Conservation (phyloP, 2,329 filamentous ascomycete species). For the Hymenoscyphus albidus region DNA sequence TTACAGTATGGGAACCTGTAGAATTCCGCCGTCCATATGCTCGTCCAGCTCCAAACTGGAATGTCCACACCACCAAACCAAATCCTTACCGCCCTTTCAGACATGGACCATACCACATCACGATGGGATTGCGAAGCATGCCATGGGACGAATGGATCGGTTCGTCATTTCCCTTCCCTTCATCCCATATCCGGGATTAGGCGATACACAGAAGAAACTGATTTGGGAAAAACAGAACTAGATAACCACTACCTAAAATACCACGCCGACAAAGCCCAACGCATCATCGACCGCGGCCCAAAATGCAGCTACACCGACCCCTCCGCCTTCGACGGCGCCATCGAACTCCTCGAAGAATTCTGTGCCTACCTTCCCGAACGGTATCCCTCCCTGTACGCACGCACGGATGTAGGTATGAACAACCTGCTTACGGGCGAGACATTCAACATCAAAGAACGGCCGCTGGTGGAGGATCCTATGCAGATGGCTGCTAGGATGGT, state of each 20-base stretch:
- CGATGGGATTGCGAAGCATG: slow-evolving; percentile 36
- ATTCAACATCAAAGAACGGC: slow-evolving; percentile 63
- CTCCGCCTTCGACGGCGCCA: slow-evolving; percentile 65
- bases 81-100: slow-evolving; percentile 35
- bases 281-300: slow-evolving; percentile 61
- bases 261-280: slow-evolving; percentile 65
- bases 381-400: slow-evolving; percentile 67
- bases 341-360: slow-evolving; percentile 75
- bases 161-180: slow-evolving; percentile 9
- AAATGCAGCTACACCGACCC: slow-evolving; percentile 69
- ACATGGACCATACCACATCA: slow-evolving; percentile 35
- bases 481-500: slow-evolving; percentile 65
- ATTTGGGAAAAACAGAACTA: slow-evolving; percentile 51
- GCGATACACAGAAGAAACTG: slow-evolving; percentile 2
- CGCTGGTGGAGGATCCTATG: slow-evolving; percentile 75
- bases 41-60: slow-evolving; percentile 29
- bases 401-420: slow-evolving; percentile 60
- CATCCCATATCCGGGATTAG: background rate
- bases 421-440: slow-evolving; percentile 69
- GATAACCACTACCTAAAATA: slow-evolving; percentile 74
- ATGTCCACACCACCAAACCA: slow-evolving; percentile 33
- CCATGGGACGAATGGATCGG: slow-evolving; percentile 37
- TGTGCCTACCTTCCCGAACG: slow-evolving; percentile 66
- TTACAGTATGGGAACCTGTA: slow-evolving; percentile 32
- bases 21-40: slow-evolving; percentile 34